Base-by-base conservation (phyloP, 2,329 filamentous ascomycete genomes). In the Scopulariopsis brevicaulis region DNA sequence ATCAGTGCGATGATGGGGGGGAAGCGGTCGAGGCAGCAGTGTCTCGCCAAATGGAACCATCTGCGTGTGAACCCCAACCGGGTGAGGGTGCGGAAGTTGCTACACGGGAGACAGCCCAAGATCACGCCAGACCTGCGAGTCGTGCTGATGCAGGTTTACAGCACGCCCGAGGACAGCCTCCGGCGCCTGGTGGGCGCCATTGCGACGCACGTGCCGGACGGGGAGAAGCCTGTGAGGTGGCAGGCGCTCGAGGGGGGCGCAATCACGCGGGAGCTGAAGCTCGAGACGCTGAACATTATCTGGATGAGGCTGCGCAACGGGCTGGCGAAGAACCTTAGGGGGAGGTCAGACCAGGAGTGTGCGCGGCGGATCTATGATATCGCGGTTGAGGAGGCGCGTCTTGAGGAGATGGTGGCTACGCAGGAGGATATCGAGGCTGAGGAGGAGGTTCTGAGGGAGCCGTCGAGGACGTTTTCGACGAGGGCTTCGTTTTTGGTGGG, bases 21-120 rank as follows among this genome's bases (percentile, higher is more conserved):
- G 54, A 82, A 75, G 10, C 77, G 88, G 52, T 87, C 80, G 60
- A 79, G 84, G 3, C 76, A 88, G 25, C 86, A 89, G 66, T 90
- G 86, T 65, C 75, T 78, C 28, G 76, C 76, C 28, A 90, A 91
- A 66, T 90, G 85, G 84, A 81, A 79, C 60, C 62, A 70, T 4
- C 20, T 58, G 50, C 3, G 28, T 20, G 28, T 54, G 11, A 37
- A 58, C 35, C 15, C 40, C 20, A 22, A 46, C n/a, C 68, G 72
- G 32, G 62, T 83, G 20, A 68, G 71, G 56, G 65, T 68, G n/a
- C 61, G 64, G 15, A 64, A 67, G 22, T 60, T 59, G 25, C 53
- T 59, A 51, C 54, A 60, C 55, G 62, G 64, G 24, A 61, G 53
- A 12, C 24, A 58, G 40, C 54, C 57, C 18, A 48, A 60, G 24